A percentile compares a stretch with the other conserved stretches of the same genome.
Conservation (phyloP, 805 yeast species). For the Scheffersomyces lignosus region DNA sequence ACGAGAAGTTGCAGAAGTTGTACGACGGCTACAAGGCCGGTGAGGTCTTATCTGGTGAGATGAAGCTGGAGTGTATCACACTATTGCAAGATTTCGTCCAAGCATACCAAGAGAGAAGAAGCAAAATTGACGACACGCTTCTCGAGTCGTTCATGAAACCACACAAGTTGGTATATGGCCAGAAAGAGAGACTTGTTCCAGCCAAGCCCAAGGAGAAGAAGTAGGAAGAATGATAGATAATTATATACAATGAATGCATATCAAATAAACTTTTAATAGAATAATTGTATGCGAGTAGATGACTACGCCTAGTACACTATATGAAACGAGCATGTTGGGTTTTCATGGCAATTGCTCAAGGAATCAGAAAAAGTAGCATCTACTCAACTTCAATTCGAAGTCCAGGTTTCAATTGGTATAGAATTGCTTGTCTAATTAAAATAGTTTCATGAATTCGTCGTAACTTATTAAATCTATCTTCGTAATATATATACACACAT, state of each 20-base stretch:
- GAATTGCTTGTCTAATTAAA: no score
- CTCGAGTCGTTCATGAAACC: constrained; percentile 78
- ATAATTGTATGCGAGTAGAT: no score
- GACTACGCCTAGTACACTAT: no score
- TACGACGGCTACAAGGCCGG: constrained; percentile 73
- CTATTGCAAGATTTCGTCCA: constrained; percentile 76
- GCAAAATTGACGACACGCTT: constrained; percentile 58
- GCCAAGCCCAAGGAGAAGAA: constrained; percentile 51
- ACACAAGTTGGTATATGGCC: constrained; percentile 76
- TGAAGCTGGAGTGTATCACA: constrained; percentile 84
- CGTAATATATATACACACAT: no score
- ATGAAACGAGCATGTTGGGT: no score
- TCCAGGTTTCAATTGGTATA: no score
- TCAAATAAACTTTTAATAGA: no score
- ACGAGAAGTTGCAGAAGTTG: constrained; percentile 64
- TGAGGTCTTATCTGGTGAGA: constrained; percentile 85
- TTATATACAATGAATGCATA: background rate
- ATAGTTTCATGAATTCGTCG: no score
- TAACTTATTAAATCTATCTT: no score
- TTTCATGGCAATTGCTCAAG: no score
- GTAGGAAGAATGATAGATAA: background rate
- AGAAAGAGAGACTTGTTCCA: constrained; percentile 71
- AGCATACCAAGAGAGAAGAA: constrained; percentile 79
- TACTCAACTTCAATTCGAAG: no score
- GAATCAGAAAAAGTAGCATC: no score